phyloP scores from a whole-genome alignment of 106 monocot genomes.

The Alisma plantagoaquatica region DNA sequence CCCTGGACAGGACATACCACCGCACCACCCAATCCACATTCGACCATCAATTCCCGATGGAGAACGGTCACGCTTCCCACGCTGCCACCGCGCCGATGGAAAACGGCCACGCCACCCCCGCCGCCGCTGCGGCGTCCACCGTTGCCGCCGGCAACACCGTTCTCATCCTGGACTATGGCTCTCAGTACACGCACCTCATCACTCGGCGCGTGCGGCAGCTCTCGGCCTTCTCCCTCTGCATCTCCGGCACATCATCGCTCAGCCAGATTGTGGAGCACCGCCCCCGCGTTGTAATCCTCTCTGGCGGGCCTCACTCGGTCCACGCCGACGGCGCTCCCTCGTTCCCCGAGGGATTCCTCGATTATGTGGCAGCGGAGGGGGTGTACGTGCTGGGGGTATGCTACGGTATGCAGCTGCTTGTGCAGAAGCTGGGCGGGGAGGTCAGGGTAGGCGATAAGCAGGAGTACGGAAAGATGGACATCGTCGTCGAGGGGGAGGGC shows the following conservation, averaged over 20 bases:
- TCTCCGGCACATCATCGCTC: slow-evolving; percentile 75
- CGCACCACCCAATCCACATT: too few relatives aligned
- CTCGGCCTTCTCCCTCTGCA: slow-evolving; percentile 72
- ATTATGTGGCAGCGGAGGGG: slow-evolving; percentile 44
- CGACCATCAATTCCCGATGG: too few relatives aligned
- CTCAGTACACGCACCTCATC: slow-evolving; percentile 97
- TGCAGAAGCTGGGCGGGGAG: slow-evolving; percentile 81
- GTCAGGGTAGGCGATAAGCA: slow-evolving; percentile 66
- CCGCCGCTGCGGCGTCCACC: too few relatives aligned
- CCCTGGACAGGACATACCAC: too few relatives aligned
- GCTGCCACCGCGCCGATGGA: neutral
- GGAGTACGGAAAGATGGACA: slow-evolving; percentile 97
- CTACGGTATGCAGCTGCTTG: slow-evolving; percentile 94
- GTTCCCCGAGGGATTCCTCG: slow-evolving; percentile 78
- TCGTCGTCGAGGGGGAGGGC: slow-evolving; percentile 31
- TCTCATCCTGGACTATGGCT: neutral
- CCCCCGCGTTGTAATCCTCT: slow-evolving; percentile 65
- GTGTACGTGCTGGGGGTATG: slow-evolving; percentile 77
- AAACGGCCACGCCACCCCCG: neutral
- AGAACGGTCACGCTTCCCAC: neutral
- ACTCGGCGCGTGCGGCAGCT: slow-evolving; percentile 89
- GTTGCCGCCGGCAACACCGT: neutral
- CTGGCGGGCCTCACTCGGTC: slow-evolving; percentile 95
- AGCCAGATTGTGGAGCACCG: slow-evolving; percentile 26
- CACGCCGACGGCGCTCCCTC: slow-evolving; percentile 56